These are phyloP conservation scores for Alternaria viburni DNA, from an alignment of 2,329 filamentous ascomycete species.

Conservation along the genomic window DNA sequence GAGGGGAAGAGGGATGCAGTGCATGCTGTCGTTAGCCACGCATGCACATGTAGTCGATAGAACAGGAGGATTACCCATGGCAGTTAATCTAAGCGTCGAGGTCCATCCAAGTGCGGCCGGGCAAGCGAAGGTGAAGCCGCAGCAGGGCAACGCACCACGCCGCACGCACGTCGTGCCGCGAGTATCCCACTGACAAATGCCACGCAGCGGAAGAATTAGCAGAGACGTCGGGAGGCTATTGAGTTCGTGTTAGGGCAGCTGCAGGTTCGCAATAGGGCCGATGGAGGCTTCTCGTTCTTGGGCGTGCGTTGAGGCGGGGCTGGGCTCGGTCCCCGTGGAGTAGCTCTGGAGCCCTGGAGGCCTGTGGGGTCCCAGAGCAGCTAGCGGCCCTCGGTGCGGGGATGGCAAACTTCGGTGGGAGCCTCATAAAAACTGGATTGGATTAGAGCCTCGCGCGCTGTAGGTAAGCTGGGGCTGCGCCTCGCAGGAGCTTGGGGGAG, in stretches of 20 bases:
- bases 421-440: conserved; percentile 18
- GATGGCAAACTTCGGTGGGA: conserved; percentile 17
- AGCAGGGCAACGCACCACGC: not conserved
- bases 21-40: conserved; percentile 6
- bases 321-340: conserved; percentile 13
- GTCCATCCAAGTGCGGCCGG: conserved; percentile 3
- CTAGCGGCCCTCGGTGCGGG: conserved; percentile 17
- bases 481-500: conserved; percentile 1
- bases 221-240: not conserved
- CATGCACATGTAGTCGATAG: conserved; percentile 9
- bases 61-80: conserved; percentile 11
- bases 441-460: conserved; percentile 16
- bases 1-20: conserved; percentile 1
- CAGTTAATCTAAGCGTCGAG: conserved; percentile 15
- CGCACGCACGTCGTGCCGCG: not conserved
- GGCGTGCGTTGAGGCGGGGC: conserved; percentile 3
- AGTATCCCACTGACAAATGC: not conserved
- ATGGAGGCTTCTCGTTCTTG: not conserved
- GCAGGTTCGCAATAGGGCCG: not conserved
- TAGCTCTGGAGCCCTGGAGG: not conserved
- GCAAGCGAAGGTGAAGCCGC: not conserved
- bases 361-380: conserved; percentile 8
- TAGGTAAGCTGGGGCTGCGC: conserved; percentile 17
- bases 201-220: not conserved
- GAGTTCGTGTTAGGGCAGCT: not conserved